These are phyloP conservation scores for Neofusicoccum kwambonambiense DNA, from an alignment of 2,329 filamentous ascomycete genomes.

Conservation along the genomic window DNA sequence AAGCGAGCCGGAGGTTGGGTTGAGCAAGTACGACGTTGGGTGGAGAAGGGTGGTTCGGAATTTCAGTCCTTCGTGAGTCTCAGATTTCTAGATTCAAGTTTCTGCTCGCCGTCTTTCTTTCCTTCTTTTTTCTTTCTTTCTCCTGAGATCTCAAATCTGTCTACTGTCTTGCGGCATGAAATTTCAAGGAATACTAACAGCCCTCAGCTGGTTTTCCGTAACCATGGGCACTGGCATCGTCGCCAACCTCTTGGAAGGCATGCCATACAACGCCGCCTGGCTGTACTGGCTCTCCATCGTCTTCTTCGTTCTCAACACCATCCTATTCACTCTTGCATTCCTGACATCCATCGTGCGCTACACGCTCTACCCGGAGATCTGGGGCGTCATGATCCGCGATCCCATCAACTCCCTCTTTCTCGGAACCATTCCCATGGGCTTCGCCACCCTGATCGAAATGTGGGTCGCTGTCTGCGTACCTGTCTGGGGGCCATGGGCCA, in stretches of 20 bases:
- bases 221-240: constrained; percentile 64
- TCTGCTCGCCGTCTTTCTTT: background rate
- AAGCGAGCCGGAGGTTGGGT: background rate
- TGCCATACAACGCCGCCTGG: constrained; percentile 58
- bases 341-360: constrained; percentile 58
- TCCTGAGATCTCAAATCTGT: too few species aligned
- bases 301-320: constrained; percentile 58
- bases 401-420: constrained; percentile 64
- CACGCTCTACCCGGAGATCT: constrained; percentile 61
- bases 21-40: constrained; percentile 14
- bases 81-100: background rate
- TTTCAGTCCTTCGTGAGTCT: constrained; percentile 32
- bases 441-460: constrained; percentile 66
- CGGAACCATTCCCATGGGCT: constrained; percentile 62
- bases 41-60: constrained; percentile 39
- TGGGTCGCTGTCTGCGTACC: constrained; percentile 57
- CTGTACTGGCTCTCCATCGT: constrained; percentile 56
- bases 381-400: constrained; percentile 61
- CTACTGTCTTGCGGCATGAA: background rate
- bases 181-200: background rate
- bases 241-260: constrained; percentile 59
- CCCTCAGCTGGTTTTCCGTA: constrained; percentile 20
- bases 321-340: constrained; percentile 55
- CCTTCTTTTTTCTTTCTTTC: too few species aligned
- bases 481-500: constrained; percentile 55